Evolutionary conservation across 371 early-diverging fungal species (phyloP), one percentile per base, ranked within the genome.

Genomic region (Syncephalastrum sp.): DNA sequence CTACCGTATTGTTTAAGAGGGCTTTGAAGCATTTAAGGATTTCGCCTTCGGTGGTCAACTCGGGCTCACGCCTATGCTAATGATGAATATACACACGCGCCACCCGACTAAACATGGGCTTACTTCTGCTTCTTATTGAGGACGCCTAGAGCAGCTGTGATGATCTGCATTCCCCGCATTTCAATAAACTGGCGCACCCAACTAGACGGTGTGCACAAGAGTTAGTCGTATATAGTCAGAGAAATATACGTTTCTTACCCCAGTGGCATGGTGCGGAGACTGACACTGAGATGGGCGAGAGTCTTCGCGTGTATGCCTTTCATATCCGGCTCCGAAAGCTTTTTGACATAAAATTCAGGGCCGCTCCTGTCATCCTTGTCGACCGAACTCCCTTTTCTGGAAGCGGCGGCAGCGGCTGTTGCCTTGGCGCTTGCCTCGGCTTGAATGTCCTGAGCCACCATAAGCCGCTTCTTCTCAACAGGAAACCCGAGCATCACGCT

Each of bases 11-110:
- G 59, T 91, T 91, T 46, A 91, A 72, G 4, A 92, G 61, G 0
- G 89, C 82, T 50, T 91, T 91, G 66, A 92, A 82, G 58, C 91
- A 91, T 64, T 86, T 87, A 42, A 91, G 77, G 24, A 92, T 80
- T 67, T 91, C 92, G 19, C 82, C 75, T 68, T 92, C 92, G 59
- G 85, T 82, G 27, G 84, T 74, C 4, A 87, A 64, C 60, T 85
- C 89, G 24, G 74, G 61, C 50, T 86, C 86, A 51, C 81, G 77
- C 56, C 90, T 86, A 68, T 27, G 12, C 8, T n/a, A 24, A 47
- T 12, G 23, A 47, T 33, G 0, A 33, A 33, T 33, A 33, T 8
- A 33, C 6, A 4, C 8, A 41, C 47, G 25, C 21, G 19, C 29
- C 25, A 42, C 49, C 41, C 17, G 42, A 53, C 4, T 12, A 27